A percentile compares a stretch with the other conserved stretches of the same genome.
Evolutionary conservation across 1,284 basidiomycete species (phyloP).

Genomic region (Rhodotorula sp.): DNA sequence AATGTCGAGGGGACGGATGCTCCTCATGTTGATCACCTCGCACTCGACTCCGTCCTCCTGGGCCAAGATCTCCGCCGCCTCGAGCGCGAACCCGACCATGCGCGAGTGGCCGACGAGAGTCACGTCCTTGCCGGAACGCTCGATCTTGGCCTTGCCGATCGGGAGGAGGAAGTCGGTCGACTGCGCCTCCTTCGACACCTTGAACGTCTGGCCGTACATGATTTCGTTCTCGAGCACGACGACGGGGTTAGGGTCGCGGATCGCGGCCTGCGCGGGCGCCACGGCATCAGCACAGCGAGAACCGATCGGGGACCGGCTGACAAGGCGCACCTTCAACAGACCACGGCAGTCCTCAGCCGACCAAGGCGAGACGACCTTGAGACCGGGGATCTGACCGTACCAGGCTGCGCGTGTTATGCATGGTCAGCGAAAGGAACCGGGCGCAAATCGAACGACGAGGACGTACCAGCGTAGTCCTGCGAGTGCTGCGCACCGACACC

Average conservation of each 20-base stretch:
- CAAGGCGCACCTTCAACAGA: constrained; percentile 75
- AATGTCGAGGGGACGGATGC: constrained; percentile 93
- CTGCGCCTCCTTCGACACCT: constrained; percentile 90
- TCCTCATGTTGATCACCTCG: constrained; percentile 96
- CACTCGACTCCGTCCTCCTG: constrained; percentile 93
- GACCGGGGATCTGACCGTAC: constrained; percentile 94
- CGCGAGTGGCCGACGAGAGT: constrained; percentile 97
- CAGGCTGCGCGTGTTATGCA: constrained; percentile 65
- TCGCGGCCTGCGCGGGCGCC: constrained; percentile 64
- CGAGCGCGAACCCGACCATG: constrained; percentile 88
- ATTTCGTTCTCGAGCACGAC: constrained; percentile 99
- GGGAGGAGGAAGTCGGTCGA: constrained; percentile 88
- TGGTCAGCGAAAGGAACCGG: background rate
- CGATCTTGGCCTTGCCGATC: constrained; percentile 97
- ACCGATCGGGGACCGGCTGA: too few species aligned
- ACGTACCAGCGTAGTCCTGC: constrained; percentile 53
- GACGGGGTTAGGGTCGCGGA: constrained; percentile 96
- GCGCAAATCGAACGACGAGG: accelerated
- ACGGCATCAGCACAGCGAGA: background rate
- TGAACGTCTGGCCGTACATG: constrained; percentile 95
- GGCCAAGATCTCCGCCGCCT: constrained; percentile 86
- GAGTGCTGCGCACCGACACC: constrained; percentile 81
- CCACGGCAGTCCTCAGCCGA: constrained; percentile 97
- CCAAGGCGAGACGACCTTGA: constrained; percentile 98
- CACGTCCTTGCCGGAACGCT: constrained; percentile 86